Evolutionary conservation across 75 land plant genomes (phyloP).

Genomic region (Selaginella moellendorffii): DNA sequence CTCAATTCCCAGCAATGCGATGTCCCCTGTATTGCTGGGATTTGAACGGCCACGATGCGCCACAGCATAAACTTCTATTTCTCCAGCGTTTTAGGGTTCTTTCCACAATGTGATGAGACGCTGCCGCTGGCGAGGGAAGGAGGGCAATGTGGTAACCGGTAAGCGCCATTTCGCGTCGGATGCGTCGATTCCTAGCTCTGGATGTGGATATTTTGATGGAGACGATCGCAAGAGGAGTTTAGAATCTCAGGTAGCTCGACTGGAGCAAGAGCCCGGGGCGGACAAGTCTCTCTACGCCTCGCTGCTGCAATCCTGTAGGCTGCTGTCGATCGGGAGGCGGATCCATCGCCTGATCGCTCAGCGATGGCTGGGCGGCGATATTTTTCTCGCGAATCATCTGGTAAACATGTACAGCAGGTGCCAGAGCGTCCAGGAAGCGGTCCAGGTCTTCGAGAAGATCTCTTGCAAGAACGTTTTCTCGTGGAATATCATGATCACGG

Average conservation of each 20-base stretch:
- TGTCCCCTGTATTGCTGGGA: too few species aligned
- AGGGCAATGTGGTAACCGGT: not conserved
- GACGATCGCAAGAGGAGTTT: too few species aligned
- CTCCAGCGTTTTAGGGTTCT: not conserved
- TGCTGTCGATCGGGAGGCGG: not conserved
- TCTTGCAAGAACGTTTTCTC: not conserved
- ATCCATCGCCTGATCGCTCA: not conserved
- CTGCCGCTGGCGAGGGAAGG: not conserved
- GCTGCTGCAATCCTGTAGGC: not conserved
- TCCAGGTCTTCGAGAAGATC: not conserved
- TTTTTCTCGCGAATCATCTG: constrained; percentile 3
- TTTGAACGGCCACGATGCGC: too few species aligned
- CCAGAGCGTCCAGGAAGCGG: not conserved
- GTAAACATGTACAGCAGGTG: constrained; percentile 2
- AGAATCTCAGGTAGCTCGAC: not conserved
- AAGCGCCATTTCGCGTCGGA: not conserved
- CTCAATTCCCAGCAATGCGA: too few species aligned
- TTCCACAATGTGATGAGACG: not conserved
- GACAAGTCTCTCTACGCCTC: constrained; percentile 4
- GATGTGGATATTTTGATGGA: too few species aligned
- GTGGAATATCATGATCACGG: not conserved
- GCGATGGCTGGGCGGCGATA: not conserved
- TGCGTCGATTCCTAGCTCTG: too few species aligned
- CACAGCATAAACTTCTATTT: too few species aligned
- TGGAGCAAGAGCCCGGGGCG: not conserved